Percentiles rank a stretch among this genome's conserved stretches.
phyloP scores from a whole-genome alignment of 768 basidiomycete species.

The Macrolepiota albuminosa region DNA sequence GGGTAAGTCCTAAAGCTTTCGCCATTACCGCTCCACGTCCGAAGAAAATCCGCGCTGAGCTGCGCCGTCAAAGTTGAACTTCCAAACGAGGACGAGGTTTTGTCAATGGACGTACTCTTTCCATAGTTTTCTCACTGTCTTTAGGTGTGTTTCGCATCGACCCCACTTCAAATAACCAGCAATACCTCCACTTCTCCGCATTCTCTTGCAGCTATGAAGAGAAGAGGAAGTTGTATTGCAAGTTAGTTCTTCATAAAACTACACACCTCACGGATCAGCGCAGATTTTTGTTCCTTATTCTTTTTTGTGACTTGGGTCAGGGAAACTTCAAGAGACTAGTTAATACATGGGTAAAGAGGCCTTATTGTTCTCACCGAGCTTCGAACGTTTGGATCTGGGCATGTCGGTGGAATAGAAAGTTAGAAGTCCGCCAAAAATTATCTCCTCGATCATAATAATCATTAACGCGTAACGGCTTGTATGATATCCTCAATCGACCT shows the following conservation, averaged over 20 bases:
- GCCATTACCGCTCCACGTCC: constrained; percentile 88
- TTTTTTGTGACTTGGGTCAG: constrained; percentile 94
- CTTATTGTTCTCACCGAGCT: constrained; percentile 59
- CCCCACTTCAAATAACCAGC: constrained; percentile 94
- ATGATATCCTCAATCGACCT: constrained; percentile 50
- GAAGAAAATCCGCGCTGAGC: constrained; percentile 89
- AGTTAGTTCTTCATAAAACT: background rate
- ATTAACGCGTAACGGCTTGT: background rate
- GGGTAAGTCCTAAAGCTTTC: constrained; percentile 85
- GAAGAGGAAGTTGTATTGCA: constrained; percentile 1
- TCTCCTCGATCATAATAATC: constrained; percentile 22
- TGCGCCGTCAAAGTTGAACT: constrained; percentile 22
- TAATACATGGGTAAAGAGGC: constrained; percentile 7
- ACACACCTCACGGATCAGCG: constrained; percentile 73
- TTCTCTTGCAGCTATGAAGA: constrained; percentile 66
- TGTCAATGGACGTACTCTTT: constrained; percentile 59
- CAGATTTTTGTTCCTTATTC: constrained; percentile 86
- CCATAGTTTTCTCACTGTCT: constrained; percentile 92
- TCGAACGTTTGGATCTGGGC: constrained; percentile 87
- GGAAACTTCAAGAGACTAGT: constrained; percentile 52
- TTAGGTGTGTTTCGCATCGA: constrained; percentile 94
- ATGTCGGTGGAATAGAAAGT: constrained; percentile 39
- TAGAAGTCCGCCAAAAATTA: constrained; percentile 49
- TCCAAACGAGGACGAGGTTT: background rate
- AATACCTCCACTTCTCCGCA: constrained; percentile 88